phyloP scores from a whole-genome alignment of 345 rosid genomes.

The Raphanus sativus region DNA sequence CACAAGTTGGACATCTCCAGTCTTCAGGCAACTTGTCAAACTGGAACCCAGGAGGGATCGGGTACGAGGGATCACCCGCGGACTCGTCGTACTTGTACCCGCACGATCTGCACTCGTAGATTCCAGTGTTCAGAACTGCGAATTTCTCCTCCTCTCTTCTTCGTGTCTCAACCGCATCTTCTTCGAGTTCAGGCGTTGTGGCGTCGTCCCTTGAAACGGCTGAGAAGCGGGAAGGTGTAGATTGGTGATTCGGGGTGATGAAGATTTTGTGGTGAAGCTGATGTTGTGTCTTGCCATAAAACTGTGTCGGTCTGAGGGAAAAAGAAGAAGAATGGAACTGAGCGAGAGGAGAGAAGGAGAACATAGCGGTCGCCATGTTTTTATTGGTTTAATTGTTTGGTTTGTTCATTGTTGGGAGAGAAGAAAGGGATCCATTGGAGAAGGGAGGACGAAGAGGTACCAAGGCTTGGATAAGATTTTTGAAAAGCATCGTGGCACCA shows the following conservation, averaged over 20 bases:
- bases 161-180: constrained; percentile 23
- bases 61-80: constrained; percentile 81
- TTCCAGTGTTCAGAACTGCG: constrained; percentile 91
- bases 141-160: constrained; percentile 86
- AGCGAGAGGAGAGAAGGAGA: constrained; percentile 57
- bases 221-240: constrained; percentile 40
- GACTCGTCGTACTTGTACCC: constrained; percentile 91
- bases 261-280: constrained; percentile 13
- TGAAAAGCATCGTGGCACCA: constrained; percentile 20
- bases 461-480: constrained; percentile 38
- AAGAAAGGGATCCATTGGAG: constrained; percentile 20
- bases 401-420: constrained; percentile 30
- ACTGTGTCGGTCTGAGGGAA: constrained; percentile 35
- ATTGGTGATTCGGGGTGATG: constrained; percentile 27
- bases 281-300: constrained; percentile 28
- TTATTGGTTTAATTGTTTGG: neutral
- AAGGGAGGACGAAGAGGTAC: constrained; percentile 7
- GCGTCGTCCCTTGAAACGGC: constrained; percentile 83
- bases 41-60: constrained; percentile 84
- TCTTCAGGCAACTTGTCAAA: constrained; percentile 80
- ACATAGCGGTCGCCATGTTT: constrained; percentile 68
- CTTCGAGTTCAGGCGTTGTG: constrained; percentile 38
- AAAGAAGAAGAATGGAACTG: constrained; percentile 21
- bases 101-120: constrained; percentile 92
- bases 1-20: constrained; percentile 96